Evolutionary conservation across 2,329 filamentous ascomycete species (phyloP).

Genomic region (Ramularia collo-cygni): DNA sequence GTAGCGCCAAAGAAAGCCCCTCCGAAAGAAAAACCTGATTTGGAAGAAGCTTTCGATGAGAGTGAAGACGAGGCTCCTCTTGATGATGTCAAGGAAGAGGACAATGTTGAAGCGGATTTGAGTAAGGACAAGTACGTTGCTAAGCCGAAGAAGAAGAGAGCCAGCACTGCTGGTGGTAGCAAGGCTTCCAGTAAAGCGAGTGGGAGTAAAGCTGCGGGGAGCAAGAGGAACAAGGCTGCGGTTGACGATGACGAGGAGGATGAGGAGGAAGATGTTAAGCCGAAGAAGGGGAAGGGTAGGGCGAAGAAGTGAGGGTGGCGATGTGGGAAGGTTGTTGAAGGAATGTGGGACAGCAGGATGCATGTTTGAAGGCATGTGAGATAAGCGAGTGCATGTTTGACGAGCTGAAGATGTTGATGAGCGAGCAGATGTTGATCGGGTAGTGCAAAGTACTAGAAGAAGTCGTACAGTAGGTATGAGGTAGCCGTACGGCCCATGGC

Average conservation of each 20-base stretch:
- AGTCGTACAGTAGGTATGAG: no score
- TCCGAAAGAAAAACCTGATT: slow-evolving; percentile 74
- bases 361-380: no score
- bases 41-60: slow-evolving; percentile 94
- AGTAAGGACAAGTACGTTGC: slow-evolving; percentile 97
- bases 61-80: slow-evolving; percentile 60
- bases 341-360: slow-evolving; percentile 7
- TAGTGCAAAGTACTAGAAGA: no score
- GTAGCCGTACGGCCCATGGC: no score
- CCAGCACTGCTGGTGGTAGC: slow-evolving; percentile 32
- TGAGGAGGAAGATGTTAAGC: slow-evolving; percentile 30
- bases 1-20: slow-evolving; percentile 63
- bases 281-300: slow-evolving; percentile 39
- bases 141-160: slow-evolving; percentile 67
- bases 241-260: slow-evolving; percentile 53
- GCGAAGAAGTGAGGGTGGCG: slow-evolving; percentile 15
- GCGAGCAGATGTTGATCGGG: no score
- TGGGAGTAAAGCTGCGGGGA: slow-evolving; percentile 40
- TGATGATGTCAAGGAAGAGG: slow-evolving; percentile 42
- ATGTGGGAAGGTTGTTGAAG: slow-evolving; percentile 34
- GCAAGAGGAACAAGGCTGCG: slow-evolving; percentile 58
- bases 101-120: slow-evolving; percentile 65
- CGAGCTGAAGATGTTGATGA: no score
- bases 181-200: slow-evolving; percentile 28
- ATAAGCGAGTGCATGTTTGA: no score